Evolutionary conservation across 352 stramenopile genomes (phyloP).

Genomic region (Globisporangium paddicum): DNA sequence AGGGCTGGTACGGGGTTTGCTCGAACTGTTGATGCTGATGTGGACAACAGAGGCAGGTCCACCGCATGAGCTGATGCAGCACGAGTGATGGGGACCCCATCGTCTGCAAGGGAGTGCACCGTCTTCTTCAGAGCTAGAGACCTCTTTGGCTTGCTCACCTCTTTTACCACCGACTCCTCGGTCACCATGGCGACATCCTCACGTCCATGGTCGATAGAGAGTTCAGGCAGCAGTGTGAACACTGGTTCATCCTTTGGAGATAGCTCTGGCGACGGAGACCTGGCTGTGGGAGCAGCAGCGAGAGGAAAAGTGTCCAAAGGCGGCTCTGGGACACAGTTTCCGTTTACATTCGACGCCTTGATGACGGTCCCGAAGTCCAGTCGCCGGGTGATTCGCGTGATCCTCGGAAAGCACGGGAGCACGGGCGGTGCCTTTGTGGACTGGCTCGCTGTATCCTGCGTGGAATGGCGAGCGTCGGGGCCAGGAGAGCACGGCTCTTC

Average conservation of each 20-base stretch:
- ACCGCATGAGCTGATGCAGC: background rate
- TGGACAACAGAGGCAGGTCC: too few species aligned
- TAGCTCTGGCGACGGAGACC: background rate
- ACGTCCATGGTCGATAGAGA: background rate
- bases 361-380: conserved; percentile 37
- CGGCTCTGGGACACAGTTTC: conserved; percentile 28
- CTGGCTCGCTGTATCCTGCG: conserved; percentile 8
- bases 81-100: background rate
- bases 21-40: background rate
- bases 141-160: conserved; percentile 2
- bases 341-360: background rate
- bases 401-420: conserved; percentile 20
- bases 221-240: conserved; percentile 4
- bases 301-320: conserved; percentile 9
- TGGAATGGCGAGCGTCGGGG: conserved; percentile 3
- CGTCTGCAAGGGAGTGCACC: background rate
- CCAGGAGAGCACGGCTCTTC: conserved; percentile 24
- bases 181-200: background rate
- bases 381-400: conserved; percentile 43
- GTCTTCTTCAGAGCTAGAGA: conserved; percentile 11
- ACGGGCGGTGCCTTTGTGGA: conserved; percentile 10
- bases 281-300: background rate
- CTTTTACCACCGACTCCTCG: background rate
- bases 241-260: conserved; percentile 12
- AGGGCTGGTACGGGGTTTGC: background rate